Evolutionary conservation across 352 stramenopile genomes (phyloP).

Genomic region (Phytophthora ramorum): DNA sequence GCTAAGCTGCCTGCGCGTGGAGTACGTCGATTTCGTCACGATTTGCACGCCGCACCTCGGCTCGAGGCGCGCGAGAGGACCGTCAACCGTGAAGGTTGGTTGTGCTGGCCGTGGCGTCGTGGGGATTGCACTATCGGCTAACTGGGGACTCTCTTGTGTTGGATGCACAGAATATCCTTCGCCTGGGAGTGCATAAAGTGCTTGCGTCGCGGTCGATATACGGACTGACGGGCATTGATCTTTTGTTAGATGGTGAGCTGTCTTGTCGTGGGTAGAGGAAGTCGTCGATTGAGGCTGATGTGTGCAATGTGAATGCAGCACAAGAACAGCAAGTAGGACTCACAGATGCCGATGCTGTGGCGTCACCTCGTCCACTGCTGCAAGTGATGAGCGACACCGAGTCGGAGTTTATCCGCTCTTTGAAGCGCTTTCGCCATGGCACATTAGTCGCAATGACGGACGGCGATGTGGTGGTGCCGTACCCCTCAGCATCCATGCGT

Average conservation of each 20-base stretch:
- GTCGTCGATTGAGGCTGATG: slow-evolving; percentile 5
- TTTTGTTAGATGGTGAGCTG: slow-evolving; percentile 59
- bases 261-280: not conserved
- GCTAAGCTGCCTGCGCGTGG: slow-evolving; percentile 64
- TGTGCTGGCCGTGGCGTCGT: not conserved
- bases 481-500: slow-evolving; percentile 73
- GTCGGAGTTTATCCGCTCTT: slow-evolving; percentile 57
- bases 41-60: slow-evolving; percentile 84
- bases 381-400: slow-evolving; percentile 73
- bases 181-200: slow-evolving; percentile 76
- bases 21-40: slow-evolving; percentile 81
- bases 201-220: slow-evolving; percentile 70
- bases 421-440: slow-evolving; percentile 62
- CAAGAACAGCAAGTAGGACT: slow-evolving; percentile 26
- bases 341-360: slow-evolving; percentile 9
- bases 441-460: slow-evolving; percentile 82
- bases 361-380: slow-evolving; percentile 45
- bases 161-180: slow-evolving; percentile 63
- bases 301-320: slow-evolving; percentile 15
- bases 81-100: slow-evolving; percentile 72
- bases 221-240: slow-evolving; percentile 76
- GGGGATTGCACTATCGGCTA: slow-evolving; percentile 3
- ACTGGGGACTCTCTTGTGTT: slow-evolving; percentile 7
- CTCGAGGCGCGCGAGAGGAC: slow-evolving; percentile 65
- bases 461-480: slow-evolving; percentile 78